A percentile compares a stretch with the other conserved stretches of the same genome.
Conservation (phyloP, 768 basidiomycete genomes). For the Lactifluus echinatus region DNA sequence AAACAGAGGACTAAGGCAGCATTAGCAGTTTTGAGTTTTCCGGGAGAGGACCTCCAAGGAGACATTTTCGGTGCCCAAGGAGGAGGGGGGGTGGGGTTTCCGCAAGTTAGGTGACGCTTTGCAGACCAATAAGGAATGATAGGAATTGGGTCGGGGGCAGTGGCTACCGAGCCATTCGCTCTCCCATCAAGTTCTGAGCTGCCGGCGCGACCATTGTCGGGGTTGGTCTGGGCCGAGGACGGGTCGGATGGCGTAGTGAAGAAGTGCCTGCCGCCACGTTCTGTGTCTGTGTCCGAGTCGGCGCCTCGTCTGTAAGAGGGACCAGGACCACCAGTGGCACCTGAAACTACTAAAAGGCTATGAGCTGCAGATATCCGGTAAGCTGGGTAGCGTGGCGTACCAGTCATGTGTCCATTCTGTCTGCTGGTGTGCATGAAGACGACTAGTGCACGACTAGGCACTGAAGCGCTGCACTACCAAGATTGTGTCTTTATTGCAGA, state of each 20-base stretch:
- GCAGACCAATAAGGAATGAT: constrained; percentile 77
- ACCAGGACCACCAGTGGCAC: constrained; percentile 13
- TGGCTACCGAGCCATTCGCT: constrained; percentile 26
- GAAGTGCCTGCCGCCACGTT: constrained; percentile 26
- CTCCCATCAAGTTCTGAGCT: constrained; percentile 26
- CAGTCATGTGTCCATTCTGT: constrained; percentile 13
- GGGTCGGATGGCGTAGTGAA: constrained; percentile 27
- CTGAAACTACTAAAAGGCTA: not conserved
- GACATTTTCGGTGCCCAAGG: constrained; percentile 56
- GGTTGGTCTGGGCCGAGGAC: constrained; percentile 24
- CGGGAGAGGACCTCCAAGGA: constrained; percentile 75
- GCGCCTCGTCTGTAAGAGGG: constrained; percentile 18
- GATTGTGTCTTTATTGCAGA: not conserved
- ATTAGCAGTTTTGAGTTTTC: constrained; percentile 85
- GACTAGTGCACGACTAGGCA: not conserved
- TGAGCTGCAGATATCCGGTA: not conserved
- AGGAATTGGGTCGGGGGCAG: constrained; percentile 37
- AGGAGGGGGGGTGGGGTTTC: constrained; percentile 70
- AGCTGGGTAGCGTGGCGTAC: not conserved
- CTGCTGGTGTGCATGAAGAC: constrained; percentile 6
- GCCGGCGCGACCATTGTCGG: constrained; percentile 22
- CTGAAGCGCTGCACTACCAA: not conserved
- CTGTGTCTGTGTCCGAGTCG: constrained; percentile 26
- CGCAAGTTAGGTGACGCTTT: constrained; percentile 85
- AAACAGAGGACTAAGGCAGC: constrained; percentile 87